Base-by-base conservation (phyloP, 139 green algal genomes). In the Tetratostichococcus sp. region DNA sequence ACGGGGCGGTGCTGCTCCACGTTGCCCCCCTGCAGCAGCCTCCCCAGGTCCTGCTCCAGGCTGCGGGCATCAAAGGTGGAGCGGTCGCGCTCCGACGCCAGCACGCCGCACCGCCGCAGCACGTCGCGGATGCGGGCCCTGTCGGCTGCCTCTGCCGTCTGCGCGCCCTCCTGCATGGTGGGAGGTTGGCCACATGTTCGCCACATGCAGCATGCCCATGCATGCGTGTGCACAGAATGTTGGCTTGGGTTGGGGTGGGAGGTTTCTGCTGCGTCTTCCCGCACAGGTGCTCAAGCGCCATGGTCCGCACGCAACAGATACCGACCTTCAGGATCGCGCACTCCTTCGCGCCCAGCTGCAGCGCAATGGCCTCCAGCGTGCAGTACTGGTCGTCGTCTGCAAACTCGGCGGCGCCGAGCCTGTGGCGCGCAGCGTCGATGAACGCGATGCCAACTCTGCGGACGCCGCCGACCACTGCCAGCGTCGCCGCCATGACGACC, bases 291-390 rank as follows among this genome's bases (percentile, higher is more conserved):
- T n/a, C n/a, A n/a, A n/a, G 50, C 42, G 35, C 39, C 17, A 17
- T 71, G 1, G 76, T 62, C 19, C 31, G 43, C 31, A 87, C 30
- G 17, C 89, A 72, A 43, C 85, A 70, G 1, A 33, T 43, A 22
- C 66, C 30, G n/a, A 76, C 83, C 82, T 91, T 90, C 30, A 75
- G 81, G 8, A 97, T 0, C 33, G 97, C 86, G 35, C 79, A 89
- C 85, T 98, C 94, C 42, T 83, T 86, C 4, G 83, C 85, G 1
- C 93, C 92, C 32, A 97, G 82, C 86, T 97, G 92, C 66, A 95
- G 81, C 59, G 95, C 30, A 30, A 92, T 72, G 30, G 86, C 80
- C 84, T 98, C 94, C 62, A 97, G 82, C 26, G 70, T 73, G 69
- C 87, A 94, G 73, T 94, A 93, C 32, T 94, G 85, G 70, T 97